Evolutionary conservation across 2,329 filamentous ascomycete genomes (phyloP).

Genomic region (Aspergillus thermomutatus): DNA sequence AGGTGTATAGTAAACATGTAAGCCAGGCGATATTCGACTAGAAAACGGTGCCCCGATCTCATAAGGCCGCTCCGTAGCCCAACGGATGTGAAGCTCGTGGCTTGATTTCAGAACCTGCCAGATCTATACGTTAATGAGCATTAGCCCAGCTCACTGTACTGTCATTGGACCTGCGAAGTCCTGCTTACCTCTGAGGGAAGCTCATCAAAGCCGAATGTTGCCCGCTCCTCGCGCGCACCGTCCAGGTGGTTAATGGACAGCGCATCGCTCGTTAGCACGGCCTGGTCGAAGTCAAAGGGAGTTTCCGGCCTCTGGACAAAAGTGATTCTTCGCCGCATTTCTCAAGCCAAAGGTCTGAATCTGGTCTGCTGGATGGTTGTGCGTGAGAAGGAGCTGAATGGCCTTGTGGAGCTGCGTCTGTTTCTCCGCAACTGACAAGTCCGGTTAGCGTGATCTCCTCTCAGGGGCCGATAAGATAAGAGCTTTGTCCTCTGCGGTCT

Average conservation of each 20-base stretch:
- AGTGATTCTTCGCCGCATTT: conserved; percentile 57
- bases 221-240: conserved; percentile 72
- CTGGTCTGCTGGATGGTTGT: neutral
- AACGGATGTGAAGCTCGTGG: conserved; percentile 74
- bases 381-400: neutral
- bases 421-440: conserved; percentile 1
- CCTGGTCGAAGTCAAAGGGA: conserved; percentile 60
- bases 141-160: neutral
- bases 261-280: conserved; percentile 55
- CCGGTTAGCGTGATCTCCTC: neutral
- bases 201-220: conserved; percentile 71
- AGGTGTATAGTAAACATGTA: conserved; percentile 75
- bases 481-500: too few species aligned
- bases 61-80: conserved; percentile 62
- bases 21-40: conserved; percentile 71
- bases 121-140: conserved; percentile 46
- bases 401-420: neutral
- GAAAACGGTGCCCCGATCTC: conserved; percentile 65
- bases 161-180: neutral
- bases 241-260: conserved; percentile 59
- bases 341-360: neutral
- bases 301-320: conserved; percentile 67
- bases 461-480: conserved; percentile 1
- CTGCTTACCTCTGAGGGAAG: conserved; percentile 60
- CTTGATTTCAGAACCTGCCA: conserved; percentile 59